A percentile compares a stretch with the other conserved stretches of the same genome.
These are phyloP conservation scores for Colletotrichum gigasporum DNA, from an alignment of 2,329 filamentous ascomycete species.

Conservation along the genomic window DNA sequence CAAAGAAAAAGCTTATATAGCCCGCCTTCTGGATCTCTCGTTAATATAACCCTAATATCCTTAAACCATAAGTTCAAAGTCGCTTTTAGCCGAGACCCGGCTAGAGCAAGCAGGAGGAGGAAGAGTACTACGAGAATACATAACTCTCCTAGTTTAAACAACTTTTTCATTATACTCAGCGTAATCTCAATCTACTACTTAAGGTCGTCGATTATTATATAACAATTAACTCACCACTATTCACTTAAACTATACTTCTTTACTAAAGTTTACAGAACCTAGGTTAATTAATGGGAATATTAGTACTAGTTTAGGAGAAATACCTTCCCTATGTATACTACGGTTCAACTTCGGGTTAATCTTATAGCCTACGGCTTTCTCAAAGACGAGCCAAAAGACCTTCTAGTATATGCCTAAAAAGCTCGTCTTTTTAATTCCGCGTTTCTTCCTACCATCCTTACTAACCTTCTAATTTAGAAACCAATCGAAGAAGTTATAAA, in stretches of 20 bases:
- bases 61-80: slow-evolving; percentile 32
- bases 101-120: slow-evolving; percentile 34
- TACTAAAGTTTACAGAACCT: slow-evolving; percentile 37
- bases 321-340: slow-evolving; percentile 31
- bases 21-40: slow-evolving; percentile 29
- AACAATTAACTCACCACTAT: slow-evolving; percentile 21
- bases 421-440: slow-evolving; percentile 25
- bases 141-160: slow-evolving; percentile 35
- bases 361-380: slow-evolving; percentile 33
- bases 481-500: not conserved
- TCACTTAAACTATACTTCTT: slow-evolving; percentile 34
- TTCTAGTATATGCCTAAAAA: slow-evolving; percentile 38
- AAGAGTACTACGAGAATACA: slow-evolving; percentile 36
- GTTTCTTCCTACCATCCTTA: slow-evolving; percentile 29
- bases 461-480: slow-evolving; percentile 9
- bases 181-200: slow-evolving; percentile 36
- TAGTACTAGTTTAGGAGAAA: not conserved
- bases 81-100: slow-evolving; percentile 27
- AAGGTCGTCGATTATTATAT: slow-evolving; percentile 37
- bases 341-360: slow-evolving; percentile 31
- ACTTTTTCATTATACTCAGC: slow-evolving; percentile 38
- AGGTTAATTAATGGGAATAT: not conserved
- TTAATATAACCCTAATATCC: slow-evolving; percentile 30
- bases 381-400: slow-evolving; percentile 37
- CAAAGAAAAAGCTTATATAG: slow-evolving; percentile 28